Evolutionary conservation across 1,284 basidiomycete genomes (phyloP).

Genomic region (Austroboletus olivaceoglutinosus): DNA sequence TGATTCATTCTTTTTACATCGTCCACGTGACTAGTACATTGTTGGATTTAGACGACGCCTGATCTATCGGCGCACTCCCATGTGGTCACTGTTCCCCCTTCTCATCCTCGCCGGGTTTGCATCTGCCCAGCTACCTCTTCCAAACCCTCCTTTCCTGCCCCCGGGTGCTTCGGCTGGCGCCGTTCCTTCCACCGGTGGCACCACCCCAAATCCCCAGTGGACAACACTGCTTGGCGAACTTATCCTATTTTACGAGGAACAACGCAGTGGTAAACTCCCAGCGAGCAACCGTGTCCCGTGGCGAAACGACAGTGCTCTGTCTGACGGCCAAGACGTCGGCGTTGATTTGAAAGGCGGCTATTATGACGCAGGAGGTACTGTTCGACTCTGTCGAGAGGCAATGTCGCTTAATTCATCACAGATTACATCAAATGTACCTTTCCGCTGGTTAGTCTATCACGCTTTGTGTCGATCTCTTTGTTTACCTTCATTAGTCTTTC

Average conservation of each 20-base stretch:
- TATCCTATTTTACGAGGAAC: constrained; percentile 89
- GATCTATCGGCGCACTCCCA: constrained; percentile 7
- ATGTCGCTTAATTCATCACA: constrained; percentile 27
- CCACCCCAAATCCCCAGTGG: constrained; percentile 74
- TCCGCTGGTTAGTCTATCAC: constrained; percentile 54
- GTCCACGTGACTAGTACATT: constrained; percentile 18
- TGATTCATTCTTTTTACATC: constrained; percentile 2
- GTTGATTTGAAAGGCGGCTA: constrained; percentile 84
- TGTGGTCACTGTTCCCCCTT: constrained; percentile 21
- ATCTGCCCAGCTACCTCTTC: constrained; percentile 59
- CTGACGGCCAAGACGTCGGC: constrained; percentile 74
- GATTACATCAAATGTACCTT: constrained; percentile 88
- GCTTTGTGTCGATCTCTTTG: background rate
- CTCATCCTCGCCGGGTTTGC: constrained; percentile 23
- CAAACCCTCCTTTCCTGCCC: constrained; percentile 59
- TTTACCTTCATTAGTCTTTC: constrained; percentile 51
- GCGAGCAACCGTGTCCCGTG: constrained; percentile 74
- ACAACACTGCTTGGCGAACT: constrained; percentile 74
- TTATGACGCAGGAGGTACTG: constrained; percentile 84
- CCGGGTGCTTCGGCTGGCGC: constrained; percentile 61
- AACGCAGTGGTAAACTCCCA: constrained; percentile 77
- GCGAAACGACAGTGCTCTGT: constrained; percentile 77
- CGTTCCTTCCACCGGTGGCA: constrained; percentile 42
- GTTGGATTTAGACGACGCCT: constrained; percentile 9
- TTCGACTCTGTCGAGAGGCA: background rate